A percentile compares a stretch with the other conserved stretches of the same genome.
Evolutionary conservation across 2,329 filamentous ascomycete genomes (phyloP).

Genomic region (Xylaria multiplex): DNA sequence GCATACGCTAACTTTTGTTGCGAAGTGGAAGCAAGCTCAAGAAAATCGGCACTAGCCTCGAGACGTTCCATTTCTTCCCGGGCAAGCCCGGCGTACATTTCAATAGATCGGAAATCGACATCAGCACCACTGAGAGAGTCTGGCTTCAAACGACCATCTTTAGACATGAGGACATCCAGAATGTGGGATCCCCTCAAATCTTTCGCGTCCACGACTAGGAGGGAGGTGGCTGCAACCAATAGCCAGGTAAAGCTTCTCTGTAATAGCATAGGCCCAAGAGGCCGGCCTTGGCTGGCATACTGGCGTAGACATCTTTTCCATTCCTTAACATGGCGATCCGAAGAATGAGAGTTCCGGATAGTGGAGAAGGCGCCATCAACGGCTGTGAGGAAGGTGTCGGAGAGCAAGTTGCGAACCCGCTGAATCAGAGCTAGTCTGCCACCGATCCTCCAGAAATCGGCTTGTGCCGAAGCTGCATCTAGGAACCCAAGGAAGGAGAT

Average conservation of each 20-base stretch:
- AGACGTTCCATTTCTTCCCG: conserved; percentile 85
- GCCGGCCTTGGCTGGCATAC: conserved; percentile 81
- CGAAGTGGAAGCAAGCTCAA: conserved; percentile 83
- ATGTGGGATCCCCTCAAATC: conserved; percentile 70
- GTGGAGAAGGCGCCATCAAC: conserved; percentile 92
- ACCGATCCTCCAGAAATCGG: conserved; percentile 81
- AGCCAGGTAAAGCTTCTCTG: conserved; percentile 90
- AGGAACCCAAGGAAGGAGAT: conserved; percentile 92
- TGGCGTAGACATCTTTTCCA: conserved; percentile 89
- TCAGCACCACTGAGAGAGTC: conserved; percentile 56
- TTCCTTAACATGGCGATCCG: conserved; percentile 75
- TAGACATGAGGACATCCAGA: conserved; percentile 76
- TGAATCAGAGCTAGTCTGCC: conserved; percentile 80
- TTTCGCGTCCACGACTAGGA: conserved; percentile 73
- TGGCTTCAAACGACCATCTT: conserved; percentile 59
- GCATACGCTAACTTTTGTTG: conserved; percentile 88
- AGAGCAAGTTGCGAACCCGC: conserved; percentile 76
- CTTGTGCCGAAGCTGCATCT: conserved; percentile 79
- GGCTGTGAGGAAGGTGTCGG: conserved; percentile 84
- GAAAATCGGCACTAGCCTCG: conserved; percentile 89
- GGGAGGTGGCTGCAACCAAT: conserved; percentile 79
- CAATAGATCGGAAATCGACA: conserved; percentile 65
- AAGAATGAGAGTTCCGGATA: conserved; percentile 79
- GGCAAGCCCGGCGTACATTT: conserved; percentile 76
- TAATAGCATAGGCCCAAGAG: conserved; percentile 89